Evolutionary conservation across 768 basidiomycete genomes (phyloP), one percentile per base, ranked within the genome.

Genomic region (Boletus sp.): DNA sequence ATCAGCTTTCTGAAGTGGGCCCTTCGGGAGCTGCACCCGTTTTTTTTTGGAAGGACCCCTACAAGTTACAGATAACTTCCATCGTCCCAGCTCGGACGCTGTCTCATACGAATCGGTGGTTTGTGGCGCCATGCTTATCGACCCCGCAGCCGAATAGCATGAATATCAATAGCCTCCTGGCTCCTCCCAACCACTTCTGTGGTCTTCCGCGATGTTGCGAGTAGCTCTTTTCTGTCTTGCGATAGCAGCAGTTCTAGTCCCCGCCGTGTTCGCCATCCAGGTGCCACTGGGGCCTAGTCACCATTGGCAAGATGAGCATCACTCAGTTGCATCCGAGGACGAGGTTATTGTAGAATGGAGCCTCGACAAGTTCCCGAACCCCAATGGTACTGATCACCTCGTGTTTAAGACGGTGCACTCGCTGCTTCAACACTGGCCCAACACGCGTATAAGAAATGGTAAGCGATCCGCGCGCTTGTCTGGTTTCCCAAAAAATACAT

Each of bases 371-470:
- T 36, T 48, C 1, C 73, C 73, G 1, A 56, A 60, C 33, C 56
- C 62, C 9, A 67, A 69, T 54, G 57, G 59, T 11, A 76, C 75
- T 1, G 54, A 61, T n/a, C 56, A 64, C 44, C 56, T 66, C 32
- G 55, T 67, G 2, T 66, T 67, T 42, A 62, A 68, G 62, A 56
- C 69, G 59, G 56, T 67, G 61, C 28, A 61, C 68, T 41, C 60
- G 67, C 17, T 67, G 0, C 67, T 78, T 11, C 77, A 79, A 46
- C 77, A 74, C 55, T 79, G 78, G 78, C 74, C 76, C 12, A 77
- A 79, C 50, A 78, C 78, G 0, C 74, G 77, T 1, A 78, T 79
- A 66, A 71, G 78, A 49, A 78, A 78, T 61, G 77, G 78, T 77
- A 49, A 48, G 70, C 8, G 4, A 7, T 11, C 3, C 0, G 46